These are phyloP conservation scores for Schoenoplectus tabernaemontani DNA, from an alignment of 202 grass and related monocot genomes.

Conservation along the genomic window DNA sequence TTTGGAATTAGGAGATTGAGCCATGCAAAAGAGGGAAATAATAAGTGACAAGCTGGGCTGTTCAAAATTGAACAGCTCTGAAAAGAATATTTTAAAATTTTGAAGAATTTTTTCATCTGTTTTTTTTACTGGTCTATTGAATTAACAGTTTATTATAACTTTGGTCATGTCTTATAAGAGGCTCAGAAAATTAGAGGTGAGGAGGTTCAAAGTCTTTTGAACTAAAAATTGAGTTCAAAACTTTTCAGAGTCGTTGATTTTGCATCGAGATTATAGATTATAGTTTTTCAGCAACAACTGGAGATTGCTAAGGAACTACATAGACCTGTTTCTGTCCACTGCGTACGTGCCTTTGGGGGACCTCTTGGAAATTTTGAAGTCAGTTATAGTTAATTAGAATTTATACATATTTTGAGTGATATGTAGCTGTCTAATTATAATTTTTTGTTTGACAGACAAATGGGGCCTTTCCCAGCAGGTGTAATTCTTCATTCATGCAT, in stretches of 20 bases:
- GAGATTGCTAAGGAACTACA: slow-evolving; percentile 80
- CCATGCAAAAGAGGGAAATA: background rate
- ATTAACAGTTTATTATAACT: background rate
- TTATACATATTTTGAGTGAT: background rate
- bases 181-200: slow-evolving; percentile 19
- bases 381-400: slow-evolving; percentile 8
- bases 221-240: too few relatives aligned
- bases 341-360: slow-evolving; percentile 67
- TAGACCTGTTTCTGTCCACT: slow-evolving; percentile 84
- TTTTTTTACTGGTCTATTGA: background rate
- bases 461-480: slow-evolving; percentile 70
- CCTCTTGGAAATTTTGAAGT: slow-evolving; percentile 79
- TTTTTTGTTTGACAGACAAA: slow-evolving; percentile 35
- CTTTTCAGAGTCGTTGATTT: too few relatives aligned
- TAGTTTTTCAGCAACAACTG: slow-evolving; percentile 67
- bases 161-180: background rate
- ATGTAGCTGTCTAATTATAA: too few relatives aligned
- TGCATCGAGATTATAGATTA: too few relatives aligned
- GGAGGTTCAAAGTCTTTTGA: too few relatives aligned
- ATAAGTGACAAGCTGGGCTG: background rate
- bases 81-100: background rate
- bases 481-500: slow-evolving; percentile 77
- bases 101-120: background rate
- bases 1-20: background rate
- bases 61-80: background rate